Percentiles rank a stretch among this genome's conserved stretches.
Conservation (phyloP, 2,329 filamentous ascomycete genomes). For the Phialemoniopsis sp. region DNA sequence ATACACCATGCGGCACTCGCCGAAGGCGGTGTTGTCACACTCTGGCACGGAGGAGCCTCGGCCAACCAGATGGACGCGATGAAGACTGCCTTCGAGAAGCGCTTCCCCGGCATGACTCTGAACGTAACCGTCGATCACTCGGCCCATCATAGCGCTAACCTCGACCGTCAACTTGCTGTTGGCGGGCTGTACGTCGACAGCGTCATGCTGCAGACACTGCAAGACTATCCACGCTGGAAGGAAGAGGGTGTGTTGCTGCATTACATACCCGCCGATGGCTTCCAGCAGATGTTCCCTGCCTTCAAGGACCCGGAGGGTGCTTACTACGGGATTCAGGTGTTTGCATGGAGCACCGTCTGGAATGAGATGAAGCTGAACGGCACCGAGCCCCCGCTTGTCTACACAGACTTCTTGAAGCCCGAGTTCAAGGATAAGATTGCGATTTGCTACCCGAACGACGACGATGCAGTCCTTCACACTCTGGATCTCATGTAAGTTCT, state of each 20-base stretch:
- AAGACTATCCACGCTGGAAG: slow-evolving; percentile 49
- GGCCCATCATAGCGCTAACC: slow-evolving; percentile 45
- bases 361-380: slow-evolving; percentile 27
- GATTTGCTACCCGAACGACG: slow-evolving; percentile 53
- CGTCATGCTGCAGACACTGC: slow-evolving; percentile 42
- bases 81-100: slow-evolving; percentile 36
- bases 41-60: slow-evolving; percentile 47
- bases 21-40: slow-evolving; percentile 39
- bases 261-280: slow-evolving; percentile 43
- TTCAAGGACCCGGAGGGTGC: slow-evolving; percentile 37
- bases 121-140: slow-evolving; percentile 51
- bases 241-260: slow-evolving; percentile 38
- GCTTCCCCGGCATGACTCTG: slow-evolving; percentile 45
- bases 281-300: slow-evolving; percentile 32
- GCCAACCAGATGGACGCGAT: slow-evolving; percentile 28
- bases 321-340: slow-evolving; percentile 35
- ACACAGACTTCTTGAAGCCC: slow-evolving; percentile 37
- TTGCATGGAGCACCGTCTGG: slow-evolving; percentile 29
- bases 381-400: slow-evolving; percentile 29
- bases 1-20: slow-evolving; percentile 44
- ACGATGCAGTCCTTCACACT: slow-evolving; percentile 49
- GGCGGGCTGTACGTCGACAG: slow-evolving; percentile 37
- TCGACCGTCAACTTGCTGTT: slow-evolving; percentile 39
- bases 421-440: slow-evolving; percentile 49
- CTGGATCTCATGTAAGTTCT: slow-evolving; percentile 41